These are phyloP conservation scores for Paecilomyces variotii DNA, from an alignment of 2,329 filamentous ascomycete species.

Conservation along the genomic window DNA sequence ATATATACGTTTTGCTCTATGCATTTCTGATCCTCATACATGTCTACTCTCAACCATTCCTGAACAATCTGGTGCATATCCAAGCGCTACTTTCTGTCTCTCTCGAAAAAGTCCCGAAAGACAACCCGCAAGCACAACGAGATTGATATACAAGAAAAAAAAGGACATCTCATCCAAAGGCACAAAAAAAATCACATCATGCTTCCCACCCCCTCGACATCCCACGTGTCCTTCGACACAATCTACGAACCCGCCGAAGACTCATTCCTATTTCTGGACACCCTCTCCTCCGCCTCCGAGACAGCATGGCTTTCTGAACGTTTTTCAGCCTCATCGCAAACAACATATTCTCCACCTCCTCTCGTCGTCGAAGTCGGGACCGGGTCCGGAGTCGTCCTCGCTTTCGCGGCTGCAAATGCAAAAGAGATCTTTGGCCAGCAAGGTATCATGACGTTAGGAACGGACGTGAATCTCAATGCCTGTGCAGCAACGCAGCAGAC, in stretches of 20 bases:
- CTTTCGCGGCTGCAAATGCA: slow-evolving; percentile 74
- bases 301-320: slow-evolving; percentile 57
- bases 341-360: slow-evolving; percentile 36
- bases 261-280: slow-evolving; percentile 89
- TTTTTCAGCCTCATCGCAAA: slow-evolving; percentile 40
- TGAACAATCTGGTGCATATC: too few species aligned
- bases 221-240: slow-evolving; percentile 78
- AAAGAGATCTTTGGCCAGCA: slow-evolving; percentile 61
- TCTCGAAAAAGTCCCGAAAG: too few species aligned
- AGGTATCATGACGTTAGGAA: slow-evolving; percentile 62
- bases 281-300: slow-evolving; percentile 66
- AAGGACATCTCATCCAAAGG: not conserved
- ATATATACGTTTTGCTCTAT: not conserved
- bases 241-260: slow-evolving; percentile 96
- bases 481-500: slow-evolving; percentile 69
- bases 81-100: too few species aligned
- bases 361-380: slow-evolving; percentile 80
- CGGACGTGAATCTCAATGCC: slow-evolving; percentile 80
- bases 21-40: too few species aligned
- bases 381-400: slow-evolving; percentile 89
- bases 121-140: not conserved
- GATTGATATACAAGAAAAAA: slow-evolving; percentile 1
- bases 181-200: slow-evolving; percentile 40
- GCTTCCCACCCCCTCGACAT: slow-evolving; percentile 90
- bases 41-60: too few species aligned